Evolutionary conservation across 495 filamentous ascomycete species (phyloP).

Genomic region (Letharia columbiana): DNA sequence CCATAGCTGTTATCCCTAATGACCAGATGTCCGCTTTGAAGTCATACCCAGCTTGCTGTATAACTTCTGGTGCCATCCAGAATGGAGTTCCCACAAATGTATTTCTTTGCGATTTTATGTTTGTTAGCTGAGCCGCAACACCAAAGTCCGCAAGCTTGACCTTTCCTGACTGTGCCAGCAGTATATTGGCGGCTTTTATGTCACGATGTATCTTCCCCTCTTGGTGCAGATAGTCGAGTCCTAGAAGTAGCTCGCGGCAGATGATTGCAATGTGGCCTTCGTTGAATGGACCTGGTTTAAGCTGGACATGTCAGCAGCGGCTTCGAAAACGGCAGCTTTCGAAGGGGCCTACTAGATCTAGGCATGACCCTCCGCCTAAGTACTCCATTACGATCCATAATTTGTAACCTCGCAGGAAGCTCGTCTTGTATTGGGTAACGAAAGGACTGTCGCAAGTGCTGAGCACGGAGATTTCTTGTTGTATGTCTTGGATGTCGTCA

Average conservation of each 20-base stretch:
- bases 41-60: constrained; percentile 93
- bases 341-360: constrained; percentile 61
- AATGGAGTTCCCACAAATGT: constrained; percentile 99
- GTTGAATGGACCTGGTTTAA: constrained; percentile 85
- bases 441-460: constrained; percentile 88
- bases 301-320: constrained; percentile 41
- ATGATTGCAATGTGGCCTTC: constrained; percentile 93
- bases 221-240: constrained; percentile 85
- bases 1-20: constrained; percentile 89
- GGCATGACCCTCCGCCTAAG: constrained; percentile 83
- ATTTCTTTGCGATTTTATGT: constrained; percentile 95
- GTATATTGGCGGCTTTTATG: constrained; percentile 91
- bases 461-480: constrained; percentile 92
- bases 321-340: constrained; percentile 1
- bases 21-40: constrained; percentile 99
- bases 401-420: constrained; percentile 88
- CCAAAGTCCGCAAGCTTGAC: constrained; percentile 98
- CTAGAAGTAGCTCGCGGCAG: constrained; percentile 80
- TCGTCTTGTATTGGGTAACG: constrained; percentile 93
- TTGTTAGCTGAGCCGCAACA: constrained; percentile 90
- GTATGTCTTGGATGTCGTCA: constrained; percentile 96
- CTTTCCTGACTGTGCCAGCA: constrained; percentile 78
- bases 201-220: constrained; percentile 97
- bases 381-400: constrained; percentile 99
- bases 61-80: constrained; percentile 99